Evolutionary conservation across 129 eudicot species (phyloP).

Genomic region (Pulicaria dysenterica): DNA sequence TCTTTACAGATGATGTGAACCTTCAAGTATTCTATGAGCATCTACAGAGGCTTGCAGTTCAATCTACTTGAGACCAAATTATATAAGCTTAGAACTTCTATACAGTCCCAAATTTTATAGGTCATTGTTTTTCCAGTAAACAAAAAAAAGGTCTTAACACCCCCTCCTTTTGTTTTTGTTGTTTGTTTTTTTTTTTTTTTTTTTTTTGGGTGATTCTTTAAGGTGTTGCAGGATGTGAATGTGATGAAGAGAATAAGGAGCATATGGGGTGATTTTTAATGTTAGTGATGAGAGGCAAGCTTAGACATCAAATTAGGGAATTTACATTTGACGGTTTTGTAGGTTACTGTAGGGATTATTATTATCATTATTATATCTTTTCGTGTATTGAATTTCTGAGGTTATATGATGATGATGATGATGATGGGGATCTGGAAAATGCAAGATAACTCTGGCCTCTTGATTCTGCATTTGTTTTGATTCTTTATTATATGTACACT

Average conservation of each 20-base stretch:
- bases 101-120: slow-evolving; percentile 25
- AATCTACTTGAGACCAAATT: slow-evolving; percentile 60
- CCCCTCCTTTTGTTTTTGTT: background rate
- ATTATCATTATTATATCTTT: background rate
- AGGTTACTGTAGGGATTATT: slow-evolving; percentile 35
- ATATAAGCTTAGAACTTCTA: slow-evolving; percentile 14
- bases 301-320: slow-evolving; percentile 25
- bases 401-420: slow-evolving; percentile 32
- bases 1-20: slow-evolving; percentile 91
- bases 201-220: slow-evolving; percentile 18
- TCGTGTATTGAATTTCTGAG: slow-evolving; percentile 24
- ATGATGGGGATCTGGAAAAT: slow-evolving; percentile 5
- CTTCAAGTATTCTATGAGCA: slow-evolving; percentile 98
- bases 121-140: background rate
- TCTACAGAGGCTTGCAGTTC: slow-evolving; percentile 91
- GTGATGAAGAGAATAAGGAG: slow-evolving; percentile 29
- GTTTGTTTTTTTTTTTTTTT: background rate
- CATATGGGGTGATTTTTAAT: slow-evolving; percentile 29
- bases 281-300: slow-evolving; percentile 19
- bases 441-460: slow-evolving; percentile 12
- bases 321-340: slow-evolving; percentile 35
- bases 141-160: background rate
- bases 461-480: slow-evolving; percentile 12
- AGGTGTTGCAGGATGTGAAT: slow-evolving; percentile 30
- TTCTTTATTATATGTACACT: slow-evolving; percentile 9